phyloP scores from a whole-genome alignment of 2,329 filamentous ascomycete genomes.

The Zymoseptoria crescenta region DNA sequence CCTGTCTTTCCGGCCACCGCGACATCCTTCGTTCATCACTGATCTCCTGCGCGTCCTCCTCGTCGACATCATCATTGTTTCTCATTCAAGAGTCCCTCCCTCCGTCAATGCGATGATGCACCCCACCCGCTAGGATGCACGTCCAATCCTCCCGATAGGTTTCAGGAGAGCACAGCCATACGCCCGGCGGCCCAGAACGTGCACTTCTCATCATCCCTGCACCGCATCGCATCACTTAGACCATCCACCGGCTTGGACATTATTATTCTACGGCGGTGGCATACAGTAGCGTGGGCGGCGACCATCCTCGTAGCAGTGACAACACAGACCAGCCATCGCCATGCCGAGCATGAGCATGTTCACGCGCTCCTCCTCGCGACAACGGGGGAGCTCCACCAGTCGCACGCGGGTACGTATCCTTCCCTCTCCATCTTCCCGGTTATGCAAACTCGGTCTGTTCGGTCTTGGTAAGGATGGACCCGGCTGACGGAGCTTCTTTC shows the following conservation, averaged over 20 bases:
- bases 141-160: background rate
- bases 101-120: background rate
- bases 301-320: too few species aligned
- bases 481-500: slow-evolving; percentile 1
- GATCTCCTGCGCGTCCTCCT: background rate
- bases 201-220: background rate
- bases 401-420: slow-evolving; percentile 1
- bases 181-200: background rate
- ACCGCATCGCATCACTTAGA: background rate
- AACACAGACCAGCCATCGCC: background rate
- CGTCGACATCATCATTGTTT: background rate
- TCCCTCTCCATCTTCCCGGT: background rate
- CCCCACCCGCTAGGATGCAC: background rate
- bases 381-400: slow-evolving; percentile 13
- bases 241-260: background rate
- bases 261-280: background rate
- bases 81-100: background rate
- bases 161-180: background rate
- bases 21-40: background rate
- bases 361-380: slow-evolving; percentile 7
- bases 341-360: slow-evolving; percentile 9
- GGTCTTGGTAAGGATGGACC: background rate
- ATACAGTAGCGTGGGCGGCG: too few species aligned
- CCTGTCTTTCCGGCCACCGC: background rate
- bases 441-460: background rate